These are phyloP conservation scores for Ceratocystis huliohia DNA, from an alignment of 2,329 filamentous ascomycete genomes.

Conservation along the genomic window DNA sequence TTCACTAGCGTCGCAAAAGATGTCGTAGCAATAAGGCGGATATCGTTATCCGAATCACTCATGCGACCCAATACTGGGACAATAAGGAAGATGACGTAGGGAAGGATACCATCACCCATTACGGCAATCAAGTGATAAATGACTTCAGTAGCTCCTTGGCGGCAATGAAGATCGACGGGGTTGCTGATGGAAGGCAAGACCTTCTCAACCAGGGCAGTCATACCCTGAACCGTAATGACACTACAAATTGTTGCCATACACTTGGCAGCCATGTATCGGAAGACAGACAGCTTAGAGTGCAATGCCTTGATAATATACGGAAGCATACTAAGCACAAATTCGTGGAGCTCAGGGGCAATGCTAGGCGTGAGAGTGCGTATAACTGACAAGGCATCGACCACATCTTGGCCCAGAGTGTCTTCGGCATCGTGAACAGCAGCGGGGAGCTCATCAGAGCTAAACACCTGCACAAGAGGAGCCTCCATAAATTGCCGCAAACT, in stretches of 20 bases:
- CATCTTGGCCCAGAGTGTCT: constrained; percentile 70
- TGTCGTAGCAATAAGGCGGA: constrained; percentile 85
- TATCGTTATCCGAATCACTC: constrained; percentile 96
- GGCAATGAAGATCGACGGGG: constrained; percentile 70
- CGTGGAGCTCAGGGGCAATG: constrained; percentile 58
- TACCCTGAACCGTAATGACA: constrained; percentile 84
- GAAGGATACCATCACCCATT: constrained; percentile 91
- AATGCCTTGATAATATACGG: constrained; percentile 78
- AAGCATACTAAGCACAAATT: constrained; percentile 71
- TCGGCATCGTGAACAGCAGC: constrained; percentile 60
- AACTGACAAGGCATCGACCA: constrained; percentile 87
- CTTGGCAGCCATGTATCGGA: constrained; percentile 93
- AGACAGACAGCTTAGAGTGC: constrained; percentile 77
- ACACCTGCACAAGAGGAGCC: constrained; percentile 60
- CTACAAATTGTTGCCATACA: constrained; percentile 96
- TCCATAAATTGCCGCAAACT: constrained; percentile 73
- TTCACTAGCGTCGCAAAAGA: constrained; percentile 96
- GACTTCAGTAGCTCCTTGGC: constrained; percentile 87
- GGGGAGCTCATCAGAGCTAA: constrained; percentile 55
- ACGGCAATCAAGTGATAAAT: constrained; percentile 96
- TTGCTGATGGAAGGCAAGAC: constrained; percentile 88
- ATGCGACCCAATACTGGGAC: constrained; percentile 93
- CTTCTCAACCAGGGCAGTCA: constrained; percentile 89
- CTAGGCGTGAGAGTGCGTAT: constrained; percentile 89
- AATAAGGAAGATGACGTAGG: constrained; percentile 97